Base-by-base conservation (phyloP, 1,284 basidiomycete genomes). In the Sphagnurus paluster region DNA sequence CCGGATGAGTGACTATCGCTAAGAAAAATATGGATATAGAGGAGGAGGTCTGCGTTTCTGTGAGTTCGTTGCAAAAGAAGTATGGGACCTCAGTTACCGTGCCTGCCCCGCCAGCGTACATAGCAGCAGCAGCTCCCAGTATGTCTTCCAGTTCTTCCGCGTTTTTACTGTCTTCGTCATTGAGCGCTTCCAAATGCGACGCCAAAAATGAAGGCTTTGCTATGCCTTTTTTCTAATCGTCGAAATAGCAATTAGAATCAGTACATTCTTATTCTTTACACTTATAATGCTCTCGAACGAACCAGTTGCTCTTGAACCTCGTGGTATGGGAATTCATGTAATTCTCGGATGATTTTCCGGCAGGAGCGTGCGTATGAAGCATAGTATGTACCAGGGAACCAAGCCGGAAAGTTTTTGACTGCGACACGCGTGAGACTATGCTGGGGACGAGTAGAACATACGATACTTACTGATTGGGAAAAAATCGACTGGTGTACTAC, bases 351-450 rank as follows among this genome's bases (percentile, higher is more conserved):
- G 4, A 40, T 28, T 16, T 26, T 28, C 9, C 32, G 34, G 38
- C 36, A 46, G 11, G 37, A 41, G 5, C 57, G 50, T 1, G 62
- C 62, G 29, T 48, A 54, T 2, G 30, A 44, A 0, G 57, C 61
- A 21, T 56, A 62, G 14, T 54, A 58, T 26, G 61, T 56, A 2
- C 64, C 63, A 20, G 64, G 64, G 23, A 64, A 59, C 64, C 63
- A 66, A 1, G 56, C 57, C 1, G 64, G 64, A 8, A 64, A 46
- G 29, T 60, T 45, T 36, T 53, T 46, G 13, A 63, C 63, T 64
- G 29, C 9, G n/a, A 26, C 4, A 14, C 29, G 8, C 2, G 17
- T 39, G n/a, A 35, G 24, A 8, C 25, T 7, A 30, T 2, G 10
- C 11, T 5, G 10, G 28, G 8, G 9, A 39, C 23, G 25, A 24